Base-by-base conservation (phyloP, 352 stramenopile genomes). In the Phytophthora pistaciae region DNA sequence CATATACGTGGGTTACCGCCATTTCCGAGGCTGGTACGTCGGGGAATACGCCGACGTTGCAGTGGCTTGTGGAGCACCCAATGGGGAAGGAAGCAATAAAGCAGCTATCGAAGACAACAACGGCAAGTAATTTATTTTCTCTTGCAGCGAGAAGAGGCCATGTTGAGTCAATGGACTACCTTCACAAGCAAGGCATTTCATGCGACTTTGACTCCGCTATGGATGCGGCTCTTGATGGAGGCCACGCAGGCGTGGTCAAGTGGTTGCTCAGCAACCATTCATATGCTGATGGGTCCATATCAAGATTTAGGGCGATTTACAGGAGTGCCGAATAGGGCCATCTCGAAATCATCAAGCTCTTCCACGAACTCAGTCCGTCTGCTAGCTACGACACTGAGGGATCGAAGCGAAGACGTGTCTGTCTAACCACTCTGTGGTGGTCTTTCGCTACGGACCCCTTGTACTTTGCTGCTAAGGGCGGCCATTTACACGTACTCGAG, bases 141-240 rank as follows among this genome's bases (percentile, higher is more conserved):
- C 9, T 40, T 40, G 38, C 11, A 25, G 40, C 38, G 14, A 8
- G 49, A 10, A 38, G 27, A 9, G 60, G 49, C 4, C 31, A 66
- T 53, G 50, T 31, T 18, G 14, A 20, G 16, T 18, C 52, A 9
- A 66, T 66, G 48, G n/a, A 66, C 16, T 66, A 54, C 21, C 21
- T 66, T 4, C 16, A 53, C 16, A 36, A 66, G 16, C 44, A 56
- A 31, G 10, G 33, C 1, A 5, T 16, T 14, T 1, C 33, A 3
- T 40, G 33, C 9, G 1, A 11, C 3, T 40, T 40, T 40, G 33
- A 40, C 33, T 16, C 1, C 33, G 33, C 33, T 13, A 40, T 40
- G 33, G 33, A 16, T 40, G 33, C 33, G 11, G 33, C 33, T 1
- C 9, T 40, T 40, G 33, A 40, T 13, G 33, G 33, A 40, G 33